Evolutionary conservation across 179 eudicot genomes (phyloP).

Genomic region (Silene vulgaris): DNA sequence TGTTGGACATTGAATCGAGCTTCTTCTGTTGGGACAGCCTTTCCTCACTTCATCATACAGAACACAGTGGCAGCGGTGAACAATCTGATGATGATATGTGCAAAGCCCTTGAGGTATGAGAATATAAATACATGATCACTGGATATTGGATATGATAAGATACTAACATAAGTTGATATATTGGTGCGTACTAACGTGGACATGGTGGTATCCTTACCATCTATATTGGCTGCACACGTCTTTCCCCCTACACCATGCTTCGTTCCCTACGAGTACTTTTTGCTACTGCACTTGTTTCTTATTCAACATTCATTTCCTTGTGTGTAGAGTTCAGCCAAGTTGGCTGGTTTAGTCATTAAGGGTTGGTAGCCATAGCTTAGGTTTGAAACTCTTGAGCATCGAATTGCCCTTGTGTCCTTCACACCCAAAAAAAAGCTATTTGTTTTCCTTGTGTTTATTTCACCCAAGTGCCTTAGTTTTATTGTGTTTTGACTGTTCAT

Average conservation of each 20-base stretch:
- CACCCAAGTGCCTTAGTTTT: neutral
- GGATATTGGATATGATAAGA: neutral
- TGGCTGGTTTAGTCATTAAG: no score
- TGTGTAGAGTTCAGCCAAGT: neutral
- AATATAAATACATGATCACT: neutral
- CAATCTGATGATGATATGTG: conserved; percentile 85
- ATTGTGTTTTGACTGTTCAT: neutral
- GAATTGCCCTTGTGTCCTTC: no score
- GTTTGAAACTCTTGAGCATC: no score
- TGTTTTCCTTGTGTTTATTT: no score
- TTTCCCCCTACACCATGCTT: neutral
- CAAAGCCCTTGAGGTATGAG: conserved; percentile 75
- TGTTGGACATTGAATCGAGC: conserved; percentile 77
- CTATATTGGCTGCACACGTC: neutral
- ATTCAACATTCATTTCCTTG: neutral
- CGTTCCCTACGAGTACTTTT: neutral
- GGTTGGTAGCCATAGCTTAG: no score
- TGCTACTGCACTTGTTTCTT: neutral
- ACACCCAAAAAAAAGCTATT: no score
- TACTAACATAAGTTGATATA: neutral
- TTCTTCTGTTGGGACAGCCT: conserved; percentile 88
- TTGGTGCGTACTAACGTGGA: neutral
- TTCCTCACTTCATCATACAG: conserved; percentile 93
- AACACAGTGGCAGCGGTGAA: conserved; percentile 76
- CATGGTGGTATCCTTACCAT: neutral